Evolutionary conservation across 805 yeast species (phyloP), one percentile per base, ranked within the genome.

Genomic region (Starmerella sirachaensis): DNA sequence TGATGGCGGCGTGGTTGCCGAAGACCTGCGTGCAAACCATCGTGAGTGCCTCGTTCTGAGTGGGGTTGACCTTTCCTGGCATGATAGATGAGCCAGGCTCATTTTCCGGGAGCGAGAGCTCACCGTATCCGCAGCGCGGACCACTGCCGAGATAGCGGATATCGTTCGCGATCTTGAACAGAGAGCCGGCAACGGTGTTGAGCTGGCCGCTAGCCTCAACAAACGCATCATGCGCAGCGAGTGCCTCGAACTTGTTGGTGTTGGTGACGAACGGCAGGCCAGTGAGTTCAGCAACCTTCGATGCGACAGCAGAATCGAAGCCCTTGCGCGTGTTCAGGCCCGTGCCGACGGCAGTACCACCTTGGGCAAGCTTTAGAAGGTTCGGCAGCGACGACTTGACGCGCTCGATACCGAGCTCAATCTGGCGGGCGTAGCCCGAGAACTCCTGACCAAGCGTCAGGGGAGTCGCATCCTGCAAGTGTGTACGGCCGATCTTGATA

Each of bases 21-120:
- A 91, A 84, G 19, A 91, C 96, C 70, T 91, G 98, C 47, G 91
- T 74, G 60, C 94, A 85, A 45, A 88, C 95, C 94, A 91, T 93
- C 48, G 97, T 91, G 61, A 91, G 68, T 38, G 98, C 98, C 72
- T 91, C 98, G 63, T 86, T 86, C 70, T 91, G 98, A 40, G 98
- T 91, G 50, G 98, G 98, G 73, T 91, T 91, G 47, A 91, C 96
- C 69, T 91, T 91, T 60, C 98, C 98, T 37, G 98, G 98, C 98
- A 91, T 91, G 64, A 91, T 91, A 20, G 96, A 85, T 43, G 96
- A 84, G 58, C 98, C 98, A 41, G 98, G 98, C 69, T 91, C 98
- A 64, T 91, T 91, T 69, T 88, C 97, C 47, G 98, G 98, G 53
- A 91, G 69, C 19, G 84, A 59, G 52, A 91, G 74, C 66, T 91